These are phyloP conservation scores for Tolypocladium cylindrosporum DNA, from an alignment of 2,329 filamentous ascomycete species.

Conservation along the genomic window DNA sequence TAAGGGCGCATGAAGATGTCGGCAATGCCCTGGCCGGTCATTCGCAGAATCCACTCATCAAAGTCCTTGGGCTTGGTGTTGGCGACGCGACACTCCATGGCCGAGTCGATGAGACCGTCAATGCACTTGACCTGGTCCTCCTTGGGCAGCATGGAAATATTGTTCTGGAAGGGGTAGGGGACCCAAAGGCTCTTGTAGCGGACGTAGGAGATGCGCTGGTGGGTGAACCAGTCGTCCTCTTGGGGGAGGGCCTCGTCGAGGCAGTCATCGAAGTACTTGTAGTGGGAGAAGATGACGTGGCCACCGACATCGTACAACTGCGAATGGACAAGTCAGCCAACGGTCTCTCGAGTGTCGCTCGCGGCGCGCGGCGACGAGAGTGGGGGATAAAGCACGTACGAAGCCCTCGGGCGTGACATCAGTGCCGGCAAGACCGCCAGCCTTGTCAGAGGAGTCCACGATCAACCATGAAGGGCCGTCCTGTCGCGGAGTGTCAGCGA, in stretches of 20 bases:
- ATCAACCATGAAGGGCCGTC: conserved; percentile 93
- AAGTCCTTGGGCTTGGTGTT: conserved; percentile 93
- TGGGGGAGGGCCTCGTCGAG: conserved; percentile 93
- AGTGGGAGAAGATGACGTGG: conserved; percentile 98
- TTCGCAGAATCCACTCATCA: conserved; percentile 95
- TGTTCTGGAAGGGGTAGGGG: conserved; percentile 99
- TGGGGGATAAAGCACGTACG: conserved; percentile 50
- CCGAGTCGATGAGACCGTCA: conserved; percentile 91
- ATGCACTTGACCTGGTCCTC: conserved; percentile 93
- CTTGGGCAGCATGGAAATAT: conserved; percentile 96
- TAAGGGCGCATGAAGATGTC: conserved; percentile 98
- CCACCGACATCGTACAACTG: conserved; percentile 97
- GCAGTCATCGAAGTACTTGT: conserved; percentile 99
- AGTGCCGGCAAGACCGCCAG: conserved; percentile 91
- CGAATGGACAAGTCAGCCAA: conserved; percentile 8
- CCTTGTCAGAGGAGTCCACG: conserved; percentile 81
- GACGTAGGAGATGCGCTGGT: conserved; percentile 98
- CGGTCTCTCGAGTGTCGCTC: conserved; percentile 4
- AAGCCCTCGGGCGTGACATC: conserved; percentile 94
- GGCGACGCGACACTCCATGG: conserved; percentile 74
- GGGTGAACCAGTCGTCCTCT: conserved; percentile 90
- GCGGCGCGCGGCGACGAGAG: not conserved
- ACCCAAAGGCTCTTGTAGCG: conserved; percentile 96
- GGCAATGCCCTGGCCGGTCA: conserved; percentile 80
- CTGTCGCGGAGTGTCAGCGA: conserved; percentile 36